Conservation (phyloP, 345 rosid genomes). For the Citrus medica region DNA sequence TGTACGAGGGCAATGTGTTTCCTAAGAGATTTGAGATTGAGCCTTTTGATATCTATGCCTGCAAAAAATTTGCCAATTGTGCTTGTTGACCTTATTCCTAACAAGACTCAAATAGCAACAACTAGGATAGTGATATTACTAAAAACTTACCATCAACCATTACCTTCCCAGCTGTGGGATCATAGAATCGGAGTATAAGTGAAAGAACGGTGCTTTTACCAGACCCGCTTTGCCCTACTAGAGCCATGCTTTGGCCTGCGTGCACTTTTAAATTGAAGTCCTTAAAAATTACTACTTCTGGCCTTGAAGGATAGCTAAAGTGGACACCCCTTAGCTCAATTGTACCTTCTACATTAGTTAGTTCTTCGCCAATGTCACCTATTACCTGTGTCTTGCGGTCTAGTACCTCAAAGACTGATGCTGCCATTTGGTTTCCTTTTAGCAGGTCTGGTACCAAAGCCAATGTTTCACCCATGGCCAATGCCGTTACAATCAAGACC, state of each 20-base stretch:
- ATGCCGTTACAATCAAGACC: conserved; percentile 91
- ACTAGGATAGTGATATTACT: not conserved
- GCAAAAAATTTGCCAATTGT: conserved; percentile 9
- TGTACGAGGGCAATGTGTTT: conserved; percentile 85
- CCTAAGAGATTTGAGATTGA: conserved; percentile 65
- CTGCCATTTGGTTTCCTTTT: conserved; percentile 95
- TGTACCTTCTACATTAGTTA: conserved; percentile 61
- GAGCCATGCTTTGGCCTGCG: conserved; percentile 79
- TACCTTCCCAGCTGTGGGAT: conserved; percentile 77
- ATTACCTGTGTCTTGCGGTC: conserved; percentile 66
- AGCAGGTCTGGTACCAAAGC: conserved; percentile 87
- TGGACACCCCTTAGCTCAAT: conserved; percentile 67
- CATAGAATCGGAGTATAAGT: conserved; percentile 88
- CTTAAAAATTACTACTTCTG: conserved; percentile 70
- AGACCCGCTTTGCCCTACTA: conserved; percentile 96
- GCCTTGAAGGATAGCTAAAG: conserved; percentile 86
- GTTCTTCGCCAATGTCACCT: conserved; percentile 69
- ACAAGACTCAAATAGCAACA: not conserved
- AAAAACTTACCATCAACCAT: conserved; percentile 73
- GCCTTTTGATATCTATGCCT: conserved; percentile 73
- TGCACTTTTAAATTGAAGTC: conserved; percentile 66
- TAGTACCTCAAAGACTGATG: conserved; percentile 76
- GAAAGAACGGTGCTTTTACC: conserved; percentile 92
- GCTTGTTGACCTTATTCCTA: not conserved
- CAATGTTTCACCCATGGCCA: conserved; percentile 96